Evolutionary conservation across 176 grass and related monocot genomes (phyloP), one percentile per base, ranked within the genome.

Genomic region (Hordeum marinum): DNA sequence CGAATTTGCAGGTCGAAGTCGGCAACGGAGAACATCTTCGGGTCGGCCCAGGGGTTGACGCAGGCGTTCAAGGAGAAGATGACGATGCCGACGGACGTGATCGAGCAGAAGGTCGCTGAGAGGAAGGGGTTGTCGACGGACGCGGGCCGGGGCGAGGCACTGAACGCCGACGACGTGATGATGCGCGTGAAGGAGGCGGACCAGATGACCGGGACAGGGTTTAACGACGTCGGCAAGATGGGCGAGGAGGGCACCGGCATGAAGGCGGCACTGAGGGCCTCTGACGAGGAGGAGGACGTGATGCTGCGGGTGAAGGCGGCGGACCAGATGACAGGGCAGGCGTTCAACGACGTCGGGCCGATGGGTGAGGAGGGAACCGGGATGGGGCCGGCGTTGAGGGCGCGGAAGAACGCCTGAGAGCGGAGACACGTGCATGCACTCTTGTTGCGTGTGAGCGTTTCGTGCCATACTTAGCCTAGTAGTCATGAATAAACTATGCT

Each of bases 321-420:
- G 35, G 87, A 90, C 61, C 89, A 90, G 0, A 90, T 87, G 89
- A 90, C 80, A 3, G 89, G 89, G 11, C 75, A 69, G 59, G 31
- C 3, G 50, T 84, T 91, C 76, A 91, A 91, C 75, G 85, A 87
- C 85, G 89, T 84, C 2, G 85, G 85, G 7, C 3, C 0, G 8
- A 91, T 87, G 75, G 89, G 89, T 0, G 85, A 69, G 21, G 85
- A 87, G 39, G 89, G 89, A 58, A 87, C 85, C 24, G 85, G 85
- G 42, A 59, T 60, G 77, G 34, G 69, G 36, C 35, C 79, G 29
- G 61, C 77, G 11, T 18, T 17, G 41, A 75, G 72, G 72, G 39
- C 77, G 39, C 37, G 24, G 77, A 46, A 42, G 15, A 43, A 32
- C 15, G 71, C 14, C 42, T 74, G 71, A 74, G 25, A 68, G 17